These are phyloP conservation scores for Candida sanyiensis DNA, from an alignment of 805 yeast genomes.

Conservation along the genomic window DNA sequence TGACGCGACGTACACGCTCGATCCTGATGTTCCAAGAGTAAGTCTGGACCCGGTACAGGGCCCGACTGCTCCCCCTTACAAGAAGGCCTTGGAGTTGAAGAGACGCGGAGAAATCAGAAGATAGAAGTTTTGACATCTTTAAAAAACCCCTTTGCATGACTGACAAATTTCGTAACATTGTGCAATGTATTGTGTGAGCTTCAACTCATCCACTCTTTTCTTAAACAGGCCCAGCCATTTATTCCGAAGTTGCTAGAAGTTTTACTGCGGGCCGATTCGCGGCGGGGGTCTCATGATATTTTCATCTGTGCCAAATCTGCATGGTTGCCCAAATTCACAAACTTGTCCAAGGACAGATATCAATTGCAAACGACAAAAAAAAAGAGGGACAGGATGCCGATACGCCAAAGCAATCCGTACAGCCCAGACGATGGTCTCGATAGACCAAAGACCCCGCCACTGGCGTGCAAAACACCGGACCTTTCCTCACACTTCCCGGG, in stretches of 20 bases:
- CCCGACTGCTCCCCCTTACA: conserved; percentile 97
- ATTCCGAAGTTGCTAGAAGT: no score
- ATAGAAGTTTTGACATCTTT: conserved; percentile 4
- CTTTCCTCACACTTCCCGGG: no score
- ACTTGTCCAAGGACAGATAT: no score
- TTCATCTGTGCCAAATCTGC: not conserved
- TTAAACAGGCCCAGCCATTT: no score
- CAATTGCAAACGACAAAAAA: not conserved
- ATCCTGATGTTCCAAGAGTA: conserved; percentile 28
- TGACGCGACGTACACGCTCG: conserved; percentile 79
- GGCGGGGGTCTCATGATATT: not conserved
- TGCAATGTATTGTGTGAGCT: no score
- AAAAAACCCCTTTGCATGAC: not conserved
- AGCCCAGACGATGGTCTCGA: no score
- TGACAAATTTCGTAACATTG: no score
- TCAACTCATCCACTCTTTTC: no score
- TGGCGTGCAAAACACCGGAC: conserved; percentile 12
- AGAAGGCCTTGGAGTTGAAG: conserved; percentile 82
- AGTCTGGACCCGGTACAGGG: conserved; percentile 88
- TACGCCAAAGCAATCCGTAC: not conserved
- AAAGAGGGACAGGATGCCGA: not conserved
- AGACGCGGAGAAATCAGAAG: conserved; percentile 58
- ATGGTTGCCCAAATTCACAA: conserved; percentile 1
- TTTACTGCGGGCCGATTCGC: no score
- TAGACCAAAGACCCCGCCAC: conserved; percentile 13